phyloP scores from a whole-genome alignment of 202 grass and related monocot species.

The Hordeum pubiflorum region DNA sequence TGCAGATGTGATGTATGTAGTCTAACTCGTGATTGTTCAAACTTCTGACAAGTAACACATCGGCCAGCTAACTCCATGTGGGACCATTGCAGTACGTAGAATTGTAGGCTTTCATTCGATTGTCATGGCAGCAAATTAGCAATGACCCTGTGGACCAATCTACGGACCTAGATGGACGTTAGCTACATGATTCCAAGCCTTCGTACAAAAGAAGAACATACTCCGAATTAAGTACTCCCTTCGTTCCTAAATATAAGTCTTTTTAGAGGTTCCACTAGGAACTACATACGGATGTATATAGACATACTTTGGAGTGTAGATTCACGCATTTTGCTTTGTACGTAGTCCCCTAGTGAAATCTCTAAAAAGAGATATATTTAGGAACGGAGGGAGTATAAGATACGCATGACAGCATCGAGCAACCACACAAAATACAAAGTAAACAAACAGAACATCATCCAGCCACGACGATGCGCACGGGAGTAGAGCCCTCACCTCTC shows the following conservation, averaged over 20 bases:
- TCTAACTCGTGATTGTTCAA: not conserved
- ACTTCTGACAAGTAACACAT: not conserved
- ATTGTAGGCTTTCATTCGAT: not conserved
- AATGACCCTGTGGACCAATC: not conserved
- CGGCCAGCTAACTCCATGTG: not conserved
- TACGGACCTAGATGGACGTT: not conserved
- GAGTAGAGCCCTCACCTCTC: conserved; percentile 41
- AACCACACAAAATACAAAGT: not conserved
- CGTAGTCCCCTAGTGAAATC: too few species aligned
- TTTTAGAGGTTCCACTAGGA: too few species aligned
- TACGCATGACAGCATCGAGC: not conserved
- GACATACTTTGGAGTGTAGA: too few species aligned
- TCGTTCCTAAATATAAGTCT: too few species aligned
- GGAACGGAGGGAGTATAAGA: not conserved
- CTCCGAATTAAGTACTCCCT: not conserved
- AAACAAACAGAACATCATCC: not conserved
- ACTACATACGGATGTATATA: too few species aligned
- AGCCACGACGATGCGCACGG: not conserved
- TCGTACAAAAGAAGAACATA: not conserved
- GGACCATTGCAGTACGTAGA: not conserved
- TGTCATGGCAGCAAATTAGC: not conserved
- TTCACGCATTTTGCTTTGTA: too few species aligned
- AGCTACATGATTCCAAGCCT: not conserved
- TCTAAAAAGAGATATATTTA: too few species aligned
- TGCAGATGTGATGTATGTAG: not conserved